A percentile compares a stretch with the other conserved stretches of the same genome.
These are phyloP conservation scores for Penicillium sp. DNA, from an alignment of 2,329 filamentous ascomycete genomes.

Conservation along the genomic window DNA sequence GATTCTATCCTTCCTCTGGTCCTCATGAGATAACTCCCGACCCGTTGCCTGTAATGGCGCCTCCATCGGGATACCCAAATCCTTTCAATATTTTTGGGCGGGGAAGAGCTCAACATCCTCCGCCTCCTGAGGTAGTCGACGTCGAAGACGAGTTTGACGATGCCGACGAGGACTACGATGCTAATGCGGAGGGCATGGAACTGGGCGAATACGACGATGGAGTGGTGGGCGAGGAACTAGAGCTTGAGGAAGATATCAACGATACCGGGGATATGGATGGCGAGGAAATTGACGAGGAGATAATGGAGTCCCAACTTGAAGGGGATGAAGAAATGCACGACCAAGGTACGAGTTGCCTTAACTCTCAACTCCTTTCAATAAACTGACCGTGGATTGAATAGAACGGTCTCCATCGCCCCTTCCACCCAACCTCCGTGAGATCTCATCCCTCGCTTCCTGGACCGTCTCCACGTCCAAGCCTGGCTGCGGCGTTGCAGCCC, in stretches of 20 bases:
- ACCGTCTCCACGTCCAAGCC: constrained; percentile 63
- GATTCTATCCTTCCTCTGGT: constrained; percentile 27
- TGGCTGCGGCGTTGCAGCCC: constrained; percentile 60
- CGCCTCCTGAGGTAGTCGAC: constrained; percentile 6
- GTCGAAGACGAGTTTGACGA: constrained; percentile 19
- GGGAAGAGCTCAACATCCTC: constrained; percentile 5
- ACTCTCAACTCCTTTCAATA: neutral
- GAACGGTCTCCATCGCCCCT: constrained; percentile 39
- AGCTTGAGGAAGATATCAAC: constrained; percentile 2
- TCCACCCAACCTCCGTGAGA: constrained; percentile 56
- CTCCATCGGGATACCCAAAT: constrained; percentile 11
- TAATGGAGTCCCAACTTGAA: constrained; percentile 17
- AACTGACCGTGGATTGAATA: constrained; percentile 12
- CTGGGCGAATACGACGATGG: constrained; percentile 16
- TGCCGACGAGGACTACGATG: constrained; percentile 19
- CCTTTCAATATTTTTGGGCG: constrained; percentile 22
- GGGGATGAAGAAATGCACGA: constrained; percentile 38
- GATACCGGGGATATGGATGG: constrained; percentile 11
- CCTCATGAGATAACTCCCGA: constrained; percentile 26
- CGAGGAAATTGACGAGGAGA: constrained; percentile 16
- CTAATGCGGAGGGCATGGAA: constrained; percentile 15
- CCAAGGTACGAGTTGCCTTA: constrained; percentile 27
- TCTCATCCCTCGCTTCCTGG: constrained; percentile 66
- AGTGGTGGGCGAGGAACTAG: constrained; percentile 11
- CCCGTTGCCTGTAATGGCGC: constrained; percentile 18